These are phyloP conservation scores for Paramecium sexaurelia DNA, from an alignment of 73 alveolate genomes.

Conservation along the genomic window DNA sequence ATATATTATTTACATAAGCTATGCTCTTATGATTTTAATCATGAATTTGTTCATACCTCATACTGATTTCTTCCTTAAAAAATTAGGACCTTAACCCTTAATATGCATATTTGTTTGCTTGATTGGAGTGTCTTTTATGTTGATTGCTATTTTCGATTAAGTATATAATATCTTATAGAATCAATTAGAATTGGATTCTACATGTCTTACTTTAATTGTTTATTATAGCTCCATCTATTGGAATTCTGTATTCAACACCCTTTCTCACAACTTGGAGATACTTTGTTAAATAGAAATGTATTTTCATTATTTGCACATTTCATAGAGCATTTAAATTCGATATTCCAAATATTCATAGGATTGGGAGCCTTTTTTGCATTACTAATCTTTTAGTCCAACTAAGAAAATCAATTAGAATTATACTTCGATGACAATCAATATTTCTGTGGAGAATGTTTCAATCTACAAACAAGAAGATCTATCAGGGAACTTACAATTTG, in stretches of 20 bases:
- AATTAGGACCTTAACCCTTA: neutral
- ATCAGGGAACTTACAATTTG: neutral
- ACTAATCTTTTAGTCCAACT: neutral
- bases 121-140: neutral
- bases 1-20: neutral
- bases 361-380: slow-evolving; percentile 13
- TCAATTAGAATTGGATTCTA: neutral
- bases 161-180: neutral
- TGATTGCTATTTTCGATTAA: neutral
- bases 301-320: neutral
- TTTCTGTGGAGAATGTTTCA: slow-evolving; percentile 44
- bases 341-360: slow-evolving; percentile 23
- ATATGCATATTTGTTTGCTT: neutral
- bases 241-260: slow-evolving; percentile 21
- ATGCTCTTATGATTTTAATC: neutral
- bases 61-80: neutral
- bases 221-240: neutral
- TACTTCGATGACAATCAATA: neutral
- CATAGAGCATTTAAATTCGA: slow-evolving; percentile 5
- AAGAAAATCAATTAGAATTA: neutral
- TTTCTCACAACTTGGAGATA: slow-evolving; percentile 1
- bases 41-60: slow-evolving; percentile 19
- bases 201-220: neutral
- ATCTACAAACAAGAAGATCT: neutral
- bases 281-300: slow-evolving; percentile 46